Evolutionary conservation across 305 asterid species (phyloP), one percentile per base, ranked within the genome.

Genomic region (Solanum aculeatissimum): DNA sequence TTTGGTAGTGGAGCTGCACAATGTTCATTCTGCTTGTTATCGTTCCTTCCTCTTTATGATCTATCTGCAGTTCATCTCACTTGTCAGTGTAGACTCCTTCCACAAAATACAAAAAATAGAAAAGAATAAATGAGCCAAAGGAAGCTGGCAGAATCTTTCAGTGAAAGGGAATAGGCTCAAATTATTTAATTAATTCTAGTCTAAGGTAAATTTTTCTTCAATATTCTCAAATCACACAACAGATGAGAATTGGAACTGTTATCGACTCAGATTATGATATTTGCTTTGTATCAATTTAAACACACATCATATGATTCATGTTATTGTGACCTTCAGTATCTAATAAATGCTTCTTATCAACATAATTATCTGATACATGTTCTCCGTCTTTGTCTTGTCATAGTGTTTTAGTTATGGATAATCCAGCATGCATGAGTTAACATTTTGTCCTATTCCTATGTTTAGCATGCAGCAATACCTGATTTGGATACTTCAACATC

Each of bases 401-500:
- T 13, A 47, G 40, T 74, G 60, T 9, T 49, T 15, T 16, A 9
- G 9, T 4, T 47, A 16, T 75, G 62, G 15, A 47, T 75, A 75
- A 15, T 47, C 81, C 43, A 47, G 49, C 42, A 1, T 25, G 81
- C 49, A 47, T 27, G 43, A 49, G 63, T 9, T 49, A 49, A 75
- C 45, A n/a, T 47, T 27, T 75, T 27, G 45, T 70, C 75, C 53
- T 18, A 12, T 23, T 82, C 27, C 27, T 66, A 80, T 62, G 32
- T 68, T 80, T 86, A 95, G 99, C 99, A 95, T 90, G 97, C 98
- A 32, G 97, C 99, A 63, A 55, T 94, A 83, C 90, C 91, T 35
- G 93, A 94, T 88, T 87, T 95, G 91, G 99, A 95, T 81, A 83
- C 90, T 81, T 88, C 93, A 68, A 94, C 98, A 63, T 94, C 99